Evolutionary conservation across 148 eudicot species (phyloP), one percentile per base, ranked within the genome.

Genomic region (Rhododendron ferrugineum): DNA sequence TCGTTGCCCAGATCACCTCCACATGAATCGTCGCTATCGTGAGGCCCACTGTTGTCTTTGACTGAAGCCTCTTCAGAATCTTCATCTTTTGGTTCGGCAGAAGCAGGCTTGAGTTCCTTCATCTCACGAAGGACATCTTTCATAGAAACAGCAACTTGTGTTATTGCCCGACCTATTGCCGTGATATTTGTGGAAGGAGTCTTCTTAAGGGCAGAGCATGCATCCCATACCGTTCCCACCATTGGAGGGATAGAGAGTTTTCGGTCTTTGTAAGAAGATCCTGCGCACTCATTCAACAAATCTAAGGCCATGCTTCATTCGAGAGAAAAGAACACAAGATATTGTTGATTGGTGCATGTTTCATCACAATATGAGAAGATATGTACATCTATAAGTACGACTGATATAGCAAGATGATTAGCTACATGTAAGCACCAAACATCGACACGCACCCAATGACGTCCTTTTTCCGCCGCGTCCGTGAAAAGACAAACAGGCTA

Each of bases 101-200:
- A 89, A 58, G 89, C 89, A 23, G 91, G 95, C 88, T 91, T 92
- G 50, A 95, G 97, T 87, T 95, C 97, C 80, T 92, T 92, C 93
- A 96, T 91, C 87, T 96, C 97, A 37, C 97, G 98, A 86, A 96
- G 92, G 58, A 96, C 98, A 66, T 96, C 99, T 83, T 96, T 96
- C 85, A 96, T 90, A 77, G 97, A 93, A 83, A 92, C 95, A 22
- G 95, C 95, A 90, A 93, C 91, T 86, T 91, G 92, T 42, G 95
- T 95, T 93, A 96, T 90, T 42, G 94, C 93, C 85, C 95, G 94
- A 44, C 99, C 98, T 74, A 94, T 91, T 28, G 99, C 98, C n/a
- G 90, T 90, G 36, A 94, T 82, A 85, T 96, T 96, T 46, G 95
- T 89, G 47, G 93, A 62, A 30, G 98, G 98, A 60, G 93, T 91